Evolutionary conservation across 106 monocot genomes (phyloP).

Genomic region (Dactylorhiza incarnata): DNA sequence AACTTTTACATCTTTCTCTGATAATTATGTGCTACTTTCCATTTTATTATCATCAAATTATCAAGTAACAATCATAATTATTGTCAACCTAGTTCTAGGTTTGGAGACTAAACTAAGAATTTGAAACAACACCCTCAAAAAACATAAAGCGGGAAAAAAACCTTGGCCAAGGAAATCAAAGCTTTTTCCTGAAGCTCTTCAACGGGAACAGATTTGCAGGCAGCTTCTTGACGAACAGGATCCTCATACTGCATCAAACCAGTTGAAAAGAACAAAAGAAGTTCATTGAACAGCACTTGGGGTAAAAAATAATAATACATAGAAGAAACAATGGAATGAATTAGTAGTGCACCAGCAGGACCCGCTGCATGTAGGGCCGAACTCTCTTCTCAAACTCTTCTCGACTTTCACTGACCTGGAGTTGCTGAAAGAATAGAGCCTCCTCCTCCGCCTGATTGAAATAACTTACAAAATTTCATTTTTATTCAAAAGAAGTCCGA

Average conservation of each 20-base stretch:
- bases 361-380: constrained; percentile 42
- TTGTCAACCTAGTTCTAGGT: background rate
- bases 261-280: background rate
- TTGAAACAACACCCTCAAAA: background rate
- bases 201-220: constrained; percentile 66
- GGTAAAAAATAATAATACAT: constrained; percentile 3
- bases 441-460: constrained; percentile 79
- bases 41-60: too few species aligned
- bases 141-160: constrained; percentile 7
- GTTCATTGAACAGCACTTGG: background rate
- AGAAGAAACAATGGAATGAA: background rate
- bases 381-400: constrained; percentile 48
- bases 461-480: too few species aligned
- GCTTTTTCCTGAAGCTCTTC: constrained; percentile 84
- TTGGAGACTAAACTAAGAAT: background rate
- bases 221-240: constrained; percentile 58
- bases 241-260: constrained; percentile 66
- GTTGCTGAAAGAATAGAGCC: constrained; percentile 59
- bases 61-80: too few species aligned
- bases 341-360: constrained; percentile 43
- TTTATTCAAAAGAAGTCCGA: too few species aligned
- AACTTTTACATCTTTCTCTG: too few species aligned
- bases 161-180: constrained; percentile 78
- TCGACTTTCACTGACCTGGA: constrained; percentile 17
- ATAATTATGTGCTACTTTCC: too few species aligned